Conservation (phyloP, 2,329 filamentous ascomycete species). For the Graphilbum fragrans region DNA sequence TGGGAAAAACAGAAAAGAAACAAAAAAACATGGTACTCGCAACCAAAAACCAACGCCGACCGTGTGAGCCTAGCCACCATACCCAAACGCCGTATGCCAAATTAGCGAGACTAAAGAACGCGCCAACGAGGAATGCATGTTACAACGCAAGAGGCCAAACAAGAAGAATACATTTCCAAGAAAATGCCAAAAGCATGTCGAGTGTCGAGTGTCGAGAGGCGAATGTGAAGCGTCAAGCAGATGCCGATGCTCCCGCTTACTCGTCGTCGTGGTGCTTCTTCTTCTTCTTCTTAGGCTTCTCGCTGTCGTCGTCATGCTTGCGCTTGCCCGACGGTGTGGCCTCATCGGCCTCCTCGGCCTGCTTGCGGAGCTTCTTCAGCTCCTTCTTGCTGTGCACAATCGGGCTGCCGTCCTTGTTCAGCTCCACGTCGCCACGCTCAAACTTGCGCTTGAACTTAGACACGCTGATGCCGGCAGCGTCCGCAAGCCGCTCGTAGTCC, state of each 20-base stretch:
- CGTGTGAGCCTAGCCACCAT: neutral
- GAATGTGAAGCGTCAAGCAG: no score
- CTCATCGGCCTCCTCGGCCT: slow-evolving; percentile 21
- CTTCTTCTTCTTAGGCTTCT: slow-evolving; percentile 43
- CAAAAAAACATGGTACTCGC: slow-evolving; percentile 4
- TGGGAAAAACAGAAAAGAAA: no score
- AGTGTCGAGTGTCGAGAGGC: no score
- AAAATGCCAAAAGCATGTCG: no score
- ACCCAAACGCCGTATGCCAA: no score
- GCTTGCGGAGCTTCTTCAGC: slow-evolving; percentile 21
- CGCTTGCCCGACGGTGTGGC: slow-evolving; percentile 39
- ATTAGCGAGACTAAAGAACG: no score
- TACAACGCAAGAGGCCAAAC: neutral
- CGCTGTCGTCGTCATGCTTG: slow-evolving; percentile 58
- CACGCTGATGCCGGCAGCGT: slow-evolving; percentile 55
- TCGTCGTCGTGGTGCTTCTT: slow-evolving; percentile 19
- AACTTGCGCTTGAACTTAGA: slow-evolving; percentile 71
- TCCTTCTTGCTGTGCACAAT: slow-evolving; percentile 44
- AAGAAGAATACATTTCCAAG: neutral
- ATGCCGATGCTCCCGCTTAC: neutral
- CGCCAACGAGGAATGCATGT: no score
- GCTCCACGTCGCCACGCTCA: slow-evolving; percentile 60
- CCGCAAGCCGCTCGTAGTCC: slow-evolving; percentile 48
- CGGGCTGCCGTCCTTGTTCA: slow-evolving; percentile 53
- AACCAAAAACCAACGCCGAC: slow-evolving; percentile 1